phyloP scores from a whole-genome alignment of 75 land plant genomes.

The Ceratopteris richardii region DNA sequence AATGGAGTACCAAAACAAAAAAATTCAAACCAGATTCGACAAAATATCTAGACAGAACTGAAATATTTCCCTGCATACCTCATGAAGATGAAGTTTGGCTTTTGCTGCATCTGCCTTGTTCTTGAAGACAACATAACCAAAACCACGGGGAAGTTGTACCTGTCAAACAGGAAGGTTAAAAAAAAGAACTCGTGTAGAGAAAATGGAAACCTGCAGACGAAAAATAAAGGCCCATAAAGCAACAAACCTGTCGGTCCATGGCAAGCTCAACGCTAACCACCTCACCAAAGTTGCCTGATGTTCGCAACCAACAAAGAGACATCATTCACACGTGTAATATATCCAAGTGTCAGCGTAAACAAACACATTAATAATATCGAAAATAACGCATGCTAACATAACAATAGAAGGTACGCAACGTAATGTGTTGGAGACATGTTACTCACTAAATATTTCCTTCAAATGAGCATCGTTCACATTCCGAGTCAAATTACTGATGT shows the following conservation, averaged over 20 bases:
- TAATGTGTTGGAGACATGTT: background rate
- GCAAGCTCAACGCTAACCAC: slow-evolving; percentile 72
- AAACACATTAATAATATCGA: background rate
- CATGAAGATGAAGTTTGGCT: slow-evolving; percentile 82
- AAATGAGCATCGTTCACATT: slow-evolving; percentile 94
- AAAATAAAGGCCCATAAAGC: background rate
- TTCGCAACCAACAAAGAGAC: background rate
- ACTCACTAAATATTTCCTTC: slow-evolving; percentile 83
- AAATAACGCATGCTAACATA: background rate
- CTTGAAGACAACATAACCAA: slow-evolving; percentile 85
- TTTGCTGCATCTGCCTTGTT: slow-evolving; percentile 79
- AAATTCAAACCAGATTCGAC: no score
- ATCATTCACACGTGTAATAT: background rate
- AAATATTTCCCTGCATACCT: no score
- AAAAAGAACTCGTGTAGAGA: no score
- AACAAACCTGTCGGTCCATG: slow-evolving; percentile 66
- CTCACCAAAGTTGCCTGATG: slow-evolving; percentile 85
- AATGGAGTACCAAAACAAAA: no score
- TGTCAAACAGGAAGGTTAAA: slow-evolving; percentile 10
- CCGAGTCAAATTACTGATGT: slow-evolving; percentile 62
- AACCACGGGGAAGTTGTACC: slow-evolving; percentile 83
- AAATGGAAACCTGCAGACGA: no score
- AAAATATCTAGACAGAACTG: no score
- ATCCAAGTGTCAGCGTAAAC: background rate
- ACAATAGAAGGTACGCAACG: background rate